These are phyloP conservation scores for Hanseniaspora meyeri DNA, from an alignment of 805 yeast species.

Conservation along the genomic window DNA sequence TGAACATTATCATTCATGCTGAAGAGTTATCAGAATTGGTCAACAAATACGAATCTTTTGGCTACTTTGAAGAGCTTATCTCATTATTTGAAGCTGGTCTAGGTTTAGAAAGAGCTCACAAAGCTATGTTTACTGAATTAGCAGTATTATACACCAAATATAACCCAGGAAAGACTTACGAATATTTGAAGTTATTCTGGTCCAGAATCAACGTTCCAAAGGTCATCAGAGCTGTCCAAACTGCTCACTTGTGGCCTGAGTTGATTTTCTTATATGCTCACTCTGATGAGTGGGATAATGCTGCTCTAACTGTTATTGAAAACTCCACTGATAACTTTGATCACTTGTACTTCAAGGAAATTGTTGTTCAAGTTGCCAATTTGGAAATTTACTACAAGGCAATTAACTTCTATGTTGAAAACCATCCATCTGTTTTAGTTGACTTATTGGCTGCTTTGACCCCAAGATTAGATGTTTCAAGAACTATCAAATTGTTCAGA, in stretches of 20 bases:
- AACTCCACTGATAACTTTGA: constrained; percentile 86
- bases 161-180: constrained; percentile 81
- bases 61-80: constrained; percentile 83
- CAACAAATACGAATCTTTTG: constrained; percentile 71
- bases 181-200: constrained; percentile 95
- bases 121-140: constrained; percentile 98
- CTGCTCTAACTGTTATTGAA: constrained; percentile 92
- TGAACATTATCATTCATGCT: constrained; percentile 92
- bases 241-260: constrained; percentile 92
- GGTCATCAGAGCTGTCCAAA: constrained; percentile 86
- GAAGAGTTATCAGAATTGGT: constrained; percentile 91
- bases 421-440: constrained; percentile 80
- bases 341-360: constrained; percentile 86
- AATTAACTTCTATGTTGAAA: constrained; percentile 81
- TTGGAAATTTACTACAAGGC: constrained; percentile 96
- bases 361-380: constrained; percentile 87
- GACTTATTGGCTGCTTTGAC: constrained; percentile 75
- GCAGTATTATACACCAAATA: constrained; percentile 85
- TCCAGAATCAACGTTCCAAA: constrained; percentile 95
- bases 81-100: constrained; percentile 90
- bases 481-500: constrained; percentile 88
- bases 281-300: constrained; percentile 98
- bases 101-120: constrained; percentile 95
- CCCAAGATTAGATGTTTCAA: constrained; percentile 83
- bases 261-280: constrained; percentile 91